Conservation (phyloP, 2,329 filamentous ascomycete genomes). For the Neurospora sp. region DNA sequence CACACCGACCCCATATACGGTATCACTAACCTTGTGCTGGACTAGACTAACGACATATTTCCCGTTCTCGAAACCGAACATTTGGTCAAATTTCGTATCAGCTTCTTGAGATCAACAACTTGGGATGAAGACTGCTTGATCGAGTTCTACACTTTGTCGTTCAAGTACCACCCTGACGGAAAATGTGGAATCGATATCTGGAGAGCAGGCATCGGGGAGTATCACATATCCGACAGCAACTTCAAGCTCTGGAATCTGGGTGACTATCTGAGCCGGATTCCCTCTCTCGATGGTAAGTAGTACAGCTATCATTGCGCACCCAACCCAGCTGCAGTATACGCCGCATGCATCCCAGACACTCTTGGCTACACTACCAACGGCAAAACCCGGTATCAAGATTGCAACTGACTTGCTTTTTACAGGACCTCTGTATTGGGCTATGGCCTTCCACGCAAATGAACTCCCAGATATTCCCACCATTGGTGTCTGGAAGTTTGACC, state of each 20-base stretch:
- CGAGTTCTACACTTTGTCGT: constrained; percentile 13
- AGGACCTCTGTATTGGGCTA: constrained; percentile 10
- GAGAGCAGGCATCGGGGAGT: constrained; percentile 10
- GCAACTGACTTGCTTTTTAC: background rate
- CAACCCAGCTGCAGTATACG: background rate
- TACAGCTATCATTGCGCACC: background rate
- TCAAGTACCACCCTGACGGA: constrained; percentile 10
- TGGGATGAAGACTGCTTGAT: constrained; percentile 5
- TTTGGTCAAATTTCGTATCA: constrained; percentile 14
- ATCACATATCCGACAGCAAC: constrained; percentile 2
- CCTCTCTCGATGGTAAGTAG: constrained; percentile 5
- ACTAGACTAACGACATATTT: constrained; percentile 12
- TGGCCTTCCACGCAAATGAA: constrained; percentile 11
- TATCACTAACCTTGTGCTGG: background rate
- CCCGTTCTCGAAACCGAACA: constrained; percentile 11
- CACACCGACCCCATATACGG: background rate
- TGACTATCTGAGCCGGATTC: constrained; percentile 13
- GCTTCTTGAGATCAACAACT: constrained; percentile 1
- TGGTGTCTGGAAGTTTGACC: constrained; percentile 12
- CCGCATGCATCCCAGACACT: background rate
- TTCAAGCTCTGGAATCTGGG: constrained; percentile 12
- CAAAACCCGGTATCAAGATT: background rate
- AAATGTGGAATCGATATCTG: constrained; percentile 11
- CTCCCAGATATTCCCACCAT: constrained; percentile 8
- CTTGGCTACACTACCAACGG: background rate